Evolutionary conservation across 306 rosid genomes (phyloP).

Genomic region (Cajanus cajan): DNA sequence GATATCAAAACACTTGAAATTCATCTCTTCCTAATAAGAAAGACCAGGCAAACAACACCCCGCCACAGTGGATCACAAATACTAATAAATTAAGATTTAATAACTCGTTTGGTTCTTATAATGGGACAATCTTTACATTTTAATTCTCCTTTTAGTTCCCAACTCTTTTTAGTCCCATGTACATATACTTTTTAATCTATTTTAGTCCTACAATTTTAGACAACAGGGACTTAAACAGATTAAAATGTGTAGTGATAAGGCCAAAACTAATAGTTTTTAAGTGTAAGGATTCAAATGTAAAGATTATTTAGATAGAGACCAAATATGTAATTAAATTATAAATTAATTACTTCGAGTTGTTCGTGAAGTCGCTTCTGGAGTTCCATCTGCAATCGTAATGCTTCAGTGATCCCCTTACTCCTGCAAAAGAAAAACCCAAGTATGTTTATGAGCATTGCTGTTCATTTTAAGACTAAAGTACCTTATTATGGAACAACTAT

Average conservation of each 20-base stretch:
- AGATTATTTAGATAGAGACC: no score
- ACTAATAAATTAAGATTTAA: neutral
- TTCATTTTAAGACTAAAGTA: conserved; percentile 9
- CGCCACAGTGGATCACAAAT: neutral
- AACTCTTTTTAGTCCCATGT: no score
- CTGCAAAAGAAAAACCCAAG: conserved; percentile 40
- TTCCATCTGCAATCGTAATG: conserved; percentile 91
- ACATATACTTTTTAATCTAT: no score
- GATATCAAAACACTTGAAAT: conserved; percentile 29
- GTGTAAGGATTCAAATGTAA: no score
- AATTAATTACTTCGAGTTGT: conserved; percentile 80
- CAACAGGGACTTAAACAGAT: no score
- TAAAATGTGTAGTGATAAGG: no score
- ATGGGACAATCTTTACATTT: no score
- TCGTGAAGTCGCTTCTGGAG: conserved; percentile 98
- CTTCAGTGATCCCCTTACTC: conserved; percentile 85
- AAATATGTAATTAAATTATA: neutral
- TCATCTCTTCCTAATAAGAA: neutral
- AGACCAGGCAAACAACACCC: neutral
- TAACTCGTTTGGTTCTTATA: no score
- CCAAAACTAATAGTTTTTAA: no score
- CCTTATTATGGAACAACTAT: neutral
- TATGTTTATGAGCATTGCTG: conserved; percentile 4
- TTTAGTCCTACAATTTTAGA: no score
- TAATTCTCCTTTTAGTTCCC: no score